Evolutionary conservation across 2,329 filamentous ascomycete genomes (phyloP), one percentile per base, ranked within the genome.

Genomic region (Juglanconis oblonga): DNA sequence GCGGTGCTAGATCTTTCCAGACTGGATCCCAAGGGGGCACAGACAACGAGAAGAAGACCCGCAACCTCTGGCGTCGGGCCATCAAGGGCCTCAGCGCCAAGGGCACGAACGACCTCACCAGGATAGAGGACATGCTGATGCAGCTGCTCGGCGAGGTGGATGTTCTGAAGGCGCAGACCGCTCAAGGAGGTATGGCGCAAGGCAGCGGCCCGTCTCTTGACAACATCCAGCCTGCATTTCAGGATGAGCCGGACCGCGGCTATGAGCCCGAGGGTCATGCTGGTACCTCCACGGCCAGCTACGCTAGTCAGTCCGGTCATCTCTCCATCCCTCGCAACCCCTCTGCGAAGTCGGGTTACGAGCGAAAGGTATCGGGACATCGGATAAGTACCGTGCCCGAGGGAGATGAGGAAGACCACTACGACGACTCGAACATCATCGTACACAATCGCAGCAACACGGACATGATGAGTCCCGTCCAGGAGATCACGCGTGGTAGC

Each of bases 61-160:
- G 58, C 48, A 97, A 92, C 70, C 85, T 99, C n/a, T 95, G 98
- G 77, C 90, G 89, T 68, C 87, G 94, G 64, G 95, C 95, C n/a
- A 80, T 99, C 53, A 94, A 96, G 72, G 93, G 93, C 3, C 80
- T 99, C 53, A 92, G 92, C 67, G 84, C 89, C 70, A 96, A 95
- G 77, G 94, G 92, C 55, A 87, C 89, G 7, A 94, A 90, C 68
- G 95, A 99, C 67, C 83, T 97, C 55, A 86, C 87, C 65, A 90
- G 92, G 67, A 97, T 97, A 64, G 91, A 95, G 73, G 89, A 91
- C 62, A 94, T 95, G 89, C 83, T 99, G 38, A 90, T 95, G 73
- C 92, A 97, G 71, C 83, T 99, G 29, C 85, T 99, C 24, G 90
- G 87, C 54, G 95, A 99, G 71, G 93, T 99, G 6, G 94, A 98